phyloP scores from a whole-genome alignment of 495 filamentous ascomycete genomes.

The Aspergillus indologenus region DNA sequence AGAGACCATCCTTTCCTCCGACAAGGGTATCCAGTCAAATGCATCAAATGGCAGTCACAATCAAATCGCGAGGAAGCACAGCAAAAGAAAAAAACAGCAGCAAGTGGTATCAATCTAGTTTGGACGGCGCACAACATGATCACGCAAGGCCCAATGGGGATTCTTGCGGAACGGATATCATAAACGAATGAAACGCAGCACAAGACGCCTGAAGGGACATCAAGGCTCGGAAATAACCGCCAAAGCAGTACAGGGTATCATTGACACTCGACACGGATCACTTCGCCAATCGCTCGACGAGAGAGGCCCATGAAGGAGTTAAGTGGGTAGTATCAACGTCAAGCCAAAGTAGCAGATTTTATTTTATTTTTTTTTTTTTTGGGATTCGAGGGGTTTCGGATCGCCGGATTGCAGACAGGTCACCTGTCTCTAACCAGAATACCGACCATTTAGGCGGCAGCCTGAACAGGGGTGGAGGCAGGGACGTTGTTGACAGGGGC shows the following conservation, averaged over 20 bases:
- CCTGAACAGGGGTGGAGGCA: constrained; percentile 45
- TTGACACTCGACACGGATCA: constrained; percentile 18
- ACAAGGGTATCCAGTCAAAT: constrained; percentile 38
- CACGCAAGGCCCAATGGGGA: constrained; percentile 33
- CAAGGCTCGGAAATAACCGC: constrained; percentile 22
- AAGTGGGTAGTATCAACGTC: constrained; percentile 30
- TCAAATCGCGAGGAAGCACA: constrained; percentile 26
- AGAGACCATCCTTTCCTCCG: constrained; percentile 32
- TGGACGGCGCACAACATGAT: constrained; percentile 39
- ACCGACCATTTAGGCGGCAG: constrained; percentile 41
- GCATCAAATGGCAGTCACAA: constrained; percentile 25
- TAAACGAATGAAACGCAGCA: constrained; percentile 37
- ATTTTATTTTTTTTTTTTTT: too few species aligned
- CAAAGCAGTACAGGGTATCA: constrained; percentile 32
- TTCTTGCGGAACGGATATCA: constrained; percentile 39
- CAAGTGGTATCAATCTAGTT: constrained; percentile 55
- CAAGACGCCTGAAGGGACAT: constrained; percentile 21
- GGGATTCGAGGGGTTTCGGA: neutral
- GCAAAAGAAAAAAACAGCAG: constrained; percentile 31
- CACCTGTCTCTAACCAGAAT: neutral
- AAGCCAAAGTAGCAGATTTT: constrained; percentile 15
- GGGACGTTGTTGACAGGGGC: constrained; percentile 35
- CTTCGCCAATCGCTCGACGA: constrained; percentile 6
- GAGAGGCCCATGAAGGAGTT: constrained; percentile 28
- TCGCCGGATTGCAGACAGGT: neutral